phyloP scores from a whole-genome alignment of 306 rosid species.

The Trifolium fragiferum region DNA sequence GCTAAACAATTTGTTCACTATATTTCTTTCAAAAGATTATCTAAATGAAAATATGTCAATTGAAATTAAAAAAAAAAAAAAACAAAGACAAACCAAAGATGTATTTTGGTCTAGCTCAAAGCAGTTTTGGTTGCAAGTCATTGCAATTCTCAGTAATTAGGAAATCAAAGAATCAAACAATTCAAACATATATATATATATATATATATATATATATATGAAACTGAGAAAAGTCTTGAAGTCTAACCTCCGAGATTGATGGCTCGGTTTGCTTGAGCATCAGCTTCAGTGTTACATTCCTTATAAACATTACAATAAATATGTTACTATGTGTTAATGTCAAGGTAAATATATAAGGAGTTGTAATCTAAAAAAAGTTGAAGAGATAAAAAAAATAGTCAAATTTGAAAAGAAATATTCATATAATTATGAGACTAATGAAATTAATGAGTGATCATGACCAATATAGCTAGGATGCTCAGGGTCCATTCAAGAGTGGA shows the following conservation, averaged over 20 bases:
- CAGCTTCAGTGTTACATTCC: constrained; percentile 79
- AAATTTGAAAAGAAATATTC: background rate
- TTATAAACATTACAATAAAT: constrained; percentile 42
- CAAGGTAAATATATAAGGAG: background rate
- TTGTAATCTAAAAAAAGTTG: background rate
- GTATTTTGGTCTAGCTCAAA: background rate
- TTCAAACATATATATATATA: no score
- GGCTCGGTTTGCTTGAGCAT: constrained; percentile 73
- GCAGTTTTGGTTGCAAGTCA: constrained; percentile 17
- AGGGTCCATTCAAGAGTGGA: background rate
- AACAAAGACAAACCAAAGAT: background rate
- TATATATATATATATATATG: no score
- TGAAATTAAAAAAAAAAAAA: background rate
- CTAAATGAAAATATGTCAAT: background rate
- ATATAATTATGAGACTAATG: background rate
- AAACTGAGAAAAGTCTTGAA: constrained; percentile 31
- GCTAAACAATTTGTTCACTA: background rate
- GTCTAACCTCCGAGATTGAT: constrained; percentile 63
- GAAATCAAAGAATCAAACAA: background rate
- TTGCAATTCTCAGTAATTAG: background rate
- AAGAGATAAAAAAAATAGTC: background rate
- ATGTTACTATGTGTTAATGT: background rate
- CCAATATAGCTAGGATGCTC: background rate
- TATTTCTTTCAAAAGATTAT: background rate
- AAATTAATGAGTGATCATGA: background rate